phyloP scores from a whole-genome alignment of 1,284 basidiomycete species.

The Ustilago vetiveriae region DNA sequence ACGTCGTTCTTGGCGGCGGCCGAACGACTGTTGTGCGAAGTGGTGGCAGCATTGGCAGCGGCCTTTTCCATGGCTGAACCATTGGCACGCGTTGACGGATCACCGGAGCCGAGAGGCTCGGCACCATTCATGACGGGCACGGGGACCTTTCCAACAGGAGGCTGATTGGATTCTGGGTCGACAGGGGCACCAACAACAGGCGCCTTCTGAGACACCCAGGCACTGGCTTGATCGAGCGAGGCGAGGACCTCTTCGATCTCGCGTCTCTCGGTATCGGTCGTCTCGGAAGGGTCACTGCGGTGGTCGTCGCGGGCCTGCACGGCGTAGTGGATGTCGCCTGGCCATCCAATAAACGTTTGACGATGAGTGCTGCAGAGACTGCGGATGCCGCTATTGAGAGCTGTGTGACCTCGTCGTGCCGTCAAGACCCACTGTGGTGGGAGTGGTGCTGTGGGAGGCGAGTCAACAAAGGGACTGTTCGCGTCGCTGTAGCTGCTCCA shows the following conservation, averaged over 20 bases:
- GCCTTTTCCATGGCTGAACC: conserved; percentile 5
- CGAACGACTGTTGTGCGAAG: conserved; percentile 69
- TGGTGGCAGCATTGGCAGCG: conserved; percentile 69
- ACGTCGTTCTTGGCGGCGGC: conserved; percentile 68
- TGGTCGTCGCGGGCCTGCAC: conserved; percentile 55
- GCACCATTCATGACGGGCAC: conserved; percentile 60
- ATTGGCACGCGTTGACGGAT: conserved; percentile 32
- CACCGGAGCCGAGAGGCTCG: conserved; percentile 60
- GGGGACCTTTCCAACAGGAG: conserved; percentile 41
- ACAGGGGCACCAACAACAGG: conserved; percentile 47
- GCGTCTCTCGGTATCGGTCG: conserved; percentile 51
- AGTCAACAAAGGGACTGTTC: conserved; percentile 39
- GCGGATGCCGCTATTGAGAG: conserved; percentile 92
- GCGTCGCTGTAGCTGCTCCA: conserved; percentile 46
- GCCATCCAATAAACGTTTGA: conserved; percentile 92
- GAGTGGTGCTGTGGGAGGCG: conserved; percentile 33
- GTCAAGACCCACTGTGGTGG: conserved; percentile 77
- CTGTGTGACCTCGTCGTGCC: conserved; percentile 87
- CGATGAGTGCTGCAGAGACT: conserved; percentile 83
- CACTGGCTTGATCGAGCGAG: conserved; percentile 56
- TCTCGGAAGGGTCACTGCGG: conserved; percentile 56
- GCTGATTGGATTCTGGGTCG: conserved; percentile 32
- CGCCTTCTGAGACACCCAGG: conserved; percentile 55
- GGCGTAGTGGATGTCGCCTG: conserved; percentile 78
- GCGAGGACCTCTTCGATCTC: conserved; percentile 63